Evolutionary conservation across 495 filamentous ascomycete genomes (phyloP), one percentile per base, ranked within the genome.

Genomic region (Hypomontagnella submonticulosa): DNA sequence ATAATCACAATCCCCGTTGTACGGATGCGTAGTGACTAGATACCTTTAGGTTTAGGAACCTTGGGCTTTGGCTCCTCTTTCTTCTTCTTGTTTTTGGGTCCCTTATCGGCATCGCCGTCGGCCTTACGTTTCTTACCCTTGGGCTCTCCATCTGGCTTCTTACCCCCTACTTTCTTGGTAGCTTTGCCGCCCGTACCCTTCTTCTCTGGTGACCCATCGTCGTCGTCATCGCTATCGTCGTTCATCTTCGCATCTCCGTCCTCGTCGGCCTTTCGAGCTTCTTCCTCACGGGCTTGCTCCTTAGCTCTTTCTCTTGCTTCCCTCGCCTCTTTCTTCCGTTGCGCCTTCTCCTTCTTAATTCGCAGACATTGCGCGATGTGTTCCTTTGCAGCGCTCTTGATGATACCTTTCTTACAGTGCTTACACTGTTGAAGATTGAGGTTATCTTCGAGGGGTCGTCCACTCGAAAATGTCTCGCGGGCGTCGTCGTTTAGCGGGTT

Each of bases 31-130:
- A 54, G 16, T 55, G 27, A 16, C 20, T 54, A 63, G 50, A 62
- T 74, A 71, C 90, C 93, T 80, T 97, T 97, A 0, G 92, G 91
- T 65, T 97, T 97, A 3, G 91, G 85, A 0, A 84, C 80, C 75
- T 97, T 97, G 10, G 90, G 84, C 72, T 97, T 97, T 1, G 92
- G 91, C 63, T 98, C 94, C 76, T 97, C 95, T 77, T 97, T 97
- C 78, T 95, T 92, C 79, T 97, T 97, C 85, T 97, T 97, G 36
- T 82, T 80, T 72, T 92, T 92, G 4, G 89, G 87, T 62, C 87
- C 90, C 61, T 86, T 87, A 18, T 88, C 87, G 46, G 85, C 86
- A 46, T 92, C 89, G 56, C 80, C 89, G 47, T 94, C 93, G 30
- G 92, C 89, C 80, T 98, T 98, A 54, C 94, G 84, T 83, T 97